Base-by-base conservation (phyloP, 129 eudicot species). In the Flaveria brownii region DNA sequence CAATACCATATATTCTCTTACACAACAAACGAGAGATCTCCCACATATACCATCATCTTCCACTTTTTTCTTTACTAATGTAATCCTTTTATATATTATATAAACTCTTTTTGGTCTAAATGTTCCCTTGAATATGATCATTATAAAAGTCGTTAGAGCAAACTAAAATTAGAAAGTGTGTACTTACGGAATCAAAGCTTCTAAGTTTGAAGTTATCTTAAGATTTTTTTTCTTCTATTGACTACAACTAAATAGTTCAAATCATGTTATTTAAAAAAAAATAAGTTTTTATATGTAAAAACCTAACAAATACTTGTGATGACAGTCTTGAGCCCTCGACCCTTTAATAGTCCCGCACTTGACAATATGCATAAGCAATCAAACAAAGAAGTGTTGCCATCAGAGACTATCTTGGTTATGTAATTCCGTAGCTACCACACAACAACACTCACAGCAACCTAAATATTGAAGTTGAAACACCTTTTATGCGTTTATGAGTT, bases 11-110 rank as follows among this genome's bases (percentile, higher is more conserved):
- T 81, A 74, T 77, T 81, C 83, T 70, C 76, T 82, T 77, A 64
- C 89, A 74, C 89, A 71, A 70, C 45, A 22, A 74, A 85, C 89
- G 82, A 87, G 87, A 85, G 89, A 87, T 83, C 82, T 85, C 84
- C 83, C 82, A 74, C 86, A 74, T 82, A 82, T 87, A 75, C 85
- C 82, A 80, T 85, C 85, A 82, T 79, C 78, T 87, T 71, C 73
- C 78, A 71, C 72, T 20, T 78, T 70, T 70, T 66, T 18, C 41
- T 61, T 61, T 26, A 13, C 67, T 22, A 61, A n/a, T 41, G 23
- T 25, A 70, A 42, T 77, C 28, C 25, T 57, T 60, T n/a, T 69
- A 11, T 42, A 15, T 70, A 57, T 57, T 70, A 57, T 75, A 28
- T 17, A 69, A 45, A 46, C 18, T 20, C 71, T 6, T 22, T 45